phyloP scores from a whole-genome alignment of 1,139 yeast species.

The Zygoascus meyerae region DNA sequence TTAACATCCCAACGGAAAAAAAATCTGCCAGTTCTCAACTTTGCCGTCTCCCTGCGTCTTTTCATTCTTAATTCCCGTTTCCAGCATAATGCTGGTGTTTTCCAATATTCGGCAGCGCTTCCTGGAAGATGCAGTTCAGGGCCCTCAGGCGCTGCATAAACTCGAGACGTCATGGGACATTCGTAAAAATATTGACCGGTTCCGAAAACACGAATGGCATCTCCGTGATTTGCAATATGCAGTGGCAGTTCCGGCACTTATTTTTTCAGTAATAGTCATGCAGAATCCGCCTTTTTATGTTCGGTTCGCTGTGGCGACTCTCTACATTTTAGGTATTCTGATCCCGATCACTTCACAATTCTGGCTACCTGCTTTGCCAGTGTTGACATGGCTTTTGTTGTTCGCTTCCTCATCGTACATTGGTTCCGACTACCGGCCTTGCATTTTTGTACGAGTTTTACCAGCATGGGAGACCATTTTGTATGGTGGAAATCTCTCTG shows the following conservation, averaged over 20 bases:
- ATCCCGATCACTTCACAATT: constrained; percentile 81
- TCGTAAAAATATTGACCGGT: constrained; percentile 41
- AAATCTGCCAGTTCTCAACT: no score
- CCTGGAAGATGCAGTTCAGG: constrained; percentile 7
- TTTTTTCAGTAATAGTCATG: constrained; percentile 46
- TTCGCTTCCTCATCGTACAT: constrained; percentile 77
- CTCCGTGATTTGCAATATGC: constrained; percentile 34
- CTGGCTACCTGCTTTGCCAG: constrained; percentile 78
- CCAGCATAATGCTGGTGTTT: not conserved
- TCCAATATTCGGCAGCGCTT: constrained; percentile 4
- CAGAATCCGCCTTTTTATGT: constrained; percentile 48
- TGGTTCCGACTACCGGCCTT: constrained; percentile 75
- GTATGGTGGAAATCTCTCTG: constrained; percentile 89
- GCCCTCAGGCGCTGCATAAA: constrained; percentile 8
- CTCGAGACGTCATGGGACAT: constrained; percentile 57
- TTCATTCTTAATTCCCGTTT: no score
- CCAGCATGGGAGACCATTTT: constrained; percentile 93
- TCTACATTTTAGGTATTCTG: constrained; percentile 41
- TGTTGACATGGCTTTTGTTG: constrained; percentile 80
- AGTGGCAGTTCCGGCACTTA: constrained; percentile 40
- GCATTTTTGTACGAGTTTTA: constrained; percentile 80
- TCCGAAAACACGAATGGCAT: constrained; percentile 45
- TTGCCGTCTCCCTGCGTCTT: no score
- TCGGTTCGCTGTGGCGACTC: constrained; percentile 23
- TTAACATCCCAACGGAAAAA: no score